Evolutionary conservation across 2,329 filamentous ascomycete species (phyloP), one percentile per base, ranked within the genome.

Genomic region (Bipolaris gigantea): DNA sequence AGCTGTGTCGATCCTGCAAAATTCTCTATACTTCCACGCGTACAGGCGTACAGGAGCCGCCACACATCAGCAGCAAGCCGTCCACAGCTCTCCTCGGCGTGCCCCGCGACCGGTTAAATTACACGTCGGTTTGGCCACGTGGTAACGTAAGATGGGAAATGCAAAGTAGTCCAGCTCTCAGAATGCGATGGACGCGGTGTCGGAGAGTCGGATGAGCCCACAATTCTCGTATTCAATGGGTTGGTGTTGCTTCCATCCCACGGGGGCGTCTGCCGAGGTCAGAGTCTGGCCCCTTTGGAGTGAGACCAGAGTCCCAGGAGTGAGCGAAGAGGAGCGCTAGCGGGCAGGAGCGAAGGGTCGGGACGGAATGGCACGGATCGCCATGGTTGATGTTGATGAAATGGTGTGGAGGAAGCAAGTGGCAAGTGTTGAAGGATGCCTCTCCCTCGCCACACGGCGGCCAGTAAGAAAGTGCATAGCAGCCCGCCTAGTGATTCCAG

Each of bases 351-450:
- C n/a, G 27, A 50, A 53, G 43, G 38, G 35, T 27, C 44, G 50
- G 42, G 53, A 52, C 46, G 55, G 32, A 19, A 50, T 32, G 48
- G 44, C 43, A 54, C 51, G 50, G 53, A 43, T 42, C 33, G 18
- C 25, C 27, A 53, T 36, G 19, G 38, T 32, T 15, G 4, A 19
- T 11, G 42, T 23, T 16, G 11, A 19, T 34, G 16, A 43, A 33
- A 27, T 56, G 23, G 42, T 50, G 42, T 46, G 33, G 19, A 39
- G 43, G 40, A 47, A 50, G 44, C 53, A 55, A 43, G 52, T 57
- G 57, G 57, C 57, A 30, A 40, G 32, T 50, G 45, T n/a, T n/a
- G 27, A 42, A 33, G 33, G 50, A 41, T 44, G 39, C 27, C 27
- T 34, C 15, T 10, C n/a, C 18, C 23, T 15, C 18, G n/a, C 30